Evolutionary conservation across 2,329 filamentous ascomycete species (phyloP), one percentile per base, ranked within the genome.

Genomic region (Oidium heveae): DNA sequence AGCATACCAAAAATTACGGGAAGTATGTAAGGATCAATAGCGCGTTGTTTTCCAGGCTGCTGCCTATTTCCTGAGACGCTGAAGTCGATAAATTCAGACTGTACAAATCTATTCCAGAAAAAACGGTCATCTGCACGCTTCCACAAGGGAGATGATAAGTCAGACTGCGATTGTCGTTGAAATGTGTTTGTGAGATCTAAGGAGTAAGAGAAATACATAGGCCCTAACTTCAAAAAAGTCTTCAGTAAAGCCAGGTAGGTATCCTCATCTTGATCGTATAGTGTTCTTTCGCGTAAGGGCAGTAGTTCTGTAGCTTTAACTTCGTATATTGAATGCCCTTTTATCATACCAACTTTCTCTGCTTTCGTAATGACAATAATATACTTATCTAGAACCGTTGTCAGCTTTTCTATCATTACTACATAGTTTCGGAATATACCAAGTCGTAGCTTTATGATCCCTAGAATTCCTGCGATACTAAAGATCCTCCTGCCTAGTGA

Each of bases 201-300:
- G 9, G 88, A 89, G 72, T 98, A 98, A 56, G 91, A 96, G 65
- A 95, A 98, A 74, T 94, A 96, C 82, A 96, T 87, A 9, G 89
- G 86, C 0, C 84, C 85, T 13, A 77, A 80, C 66, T 84, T 83
- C 61, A 98, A 75, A 58, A 91, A 80, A 51, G 75, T 78, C 68
- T 87, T 87, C 61, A 98, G 76, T 54, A 96, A 74, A 52, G 73
- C 70, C 55, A 96, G 75, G 68, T 95, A 96, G 61, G 79, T 84
- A 68, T 96, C 89, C 72, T 98, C 91, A 66, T 98, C 91, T 47
- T 82, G 79, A 65, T 98, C 91, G 68, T 84, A 86, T 58, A 96
- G 79, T 60, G 86, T 82, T 60, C 86, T 83, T 70, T 96, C 91
- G 68, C 88, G 86, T 66, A 98, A 78, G 49, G 91, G 88, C 37